phyloP scores from a whole-genome alignment of 1,139 yeast species.

The Hemisphaericaspora xylanilytica region DNA sequence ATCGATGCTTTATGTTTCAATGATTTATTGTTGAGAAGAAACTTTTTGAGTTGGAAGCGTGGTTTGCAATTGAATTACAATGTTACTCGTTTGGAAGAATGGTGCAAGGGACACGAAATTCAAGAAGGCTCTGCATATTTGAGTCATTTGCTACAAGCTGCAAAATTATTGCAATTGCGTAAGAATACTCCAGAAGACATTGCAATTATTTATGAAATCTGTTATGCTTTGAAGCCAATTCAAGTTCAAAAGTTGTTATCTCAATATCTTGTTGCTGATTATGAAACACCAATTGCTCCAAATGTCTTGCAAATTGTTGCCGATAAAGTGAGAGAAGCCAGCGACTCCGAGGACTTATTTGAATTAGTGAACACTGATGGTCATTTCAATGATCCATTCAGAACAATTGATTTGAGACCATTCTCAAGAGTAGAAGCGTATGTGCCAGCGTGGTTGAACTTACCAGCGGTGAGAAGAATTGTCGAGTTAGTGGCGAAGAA shows the following conservation, averaged over 20 bases:
- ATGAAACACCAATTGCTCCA: constrained; percentile 89
- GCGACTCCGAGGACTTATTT: constrained; percentile 62
- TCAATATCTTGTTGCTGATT: constrained; percentile 90
- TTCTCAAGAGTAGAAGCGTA: constrained; percentile 91
- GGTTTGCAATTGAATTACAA: constrained; percentile 96
- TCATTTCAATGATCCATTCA: constrained; percentile 84
- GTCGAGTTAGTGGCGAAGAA: constrained; percentile 87
- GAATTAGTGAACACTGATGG: constrained; percentile 73
- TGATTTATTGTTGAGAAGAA: constrained; percentile 92
- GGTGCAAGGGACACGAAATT: constrained; percentile 96
- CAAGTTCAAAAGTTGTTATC: constrained; percentile 91
- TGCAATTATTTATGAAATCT: constrained; percentile 89
- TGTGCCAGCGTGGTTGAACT: constrained; percentile 91
- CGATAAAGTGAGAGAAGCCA: constrained; percentile 67
- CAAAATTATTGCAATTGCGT: constrained; percentile 87
- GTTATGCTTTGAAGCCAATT: constrained; percentile 89
- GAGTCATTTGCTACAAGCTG: constrained; percentile 89
- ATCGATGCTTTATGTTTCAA: constrained; percentile 95
- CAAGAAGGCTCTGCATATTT: constrained; percentile 87
- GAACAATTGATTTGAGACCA: constrained; percentile 80
- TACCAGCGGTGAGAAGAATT: constrained; percentile 84
- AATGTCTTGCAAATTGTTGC: constrained; percentile 83
- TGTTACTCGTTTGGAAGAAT: constrained; percentile 93
- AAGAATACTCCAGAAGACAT: constrained; percentile 89
- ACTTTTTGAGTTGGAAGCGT: constrained; percentile 95